Percentiles rank a stretch among this genome's conserved stretches.
Evolutionary conservation across 768 basidiomycete species (phyloP).

Genomic region (Rubroboletus satanas): DNA sequence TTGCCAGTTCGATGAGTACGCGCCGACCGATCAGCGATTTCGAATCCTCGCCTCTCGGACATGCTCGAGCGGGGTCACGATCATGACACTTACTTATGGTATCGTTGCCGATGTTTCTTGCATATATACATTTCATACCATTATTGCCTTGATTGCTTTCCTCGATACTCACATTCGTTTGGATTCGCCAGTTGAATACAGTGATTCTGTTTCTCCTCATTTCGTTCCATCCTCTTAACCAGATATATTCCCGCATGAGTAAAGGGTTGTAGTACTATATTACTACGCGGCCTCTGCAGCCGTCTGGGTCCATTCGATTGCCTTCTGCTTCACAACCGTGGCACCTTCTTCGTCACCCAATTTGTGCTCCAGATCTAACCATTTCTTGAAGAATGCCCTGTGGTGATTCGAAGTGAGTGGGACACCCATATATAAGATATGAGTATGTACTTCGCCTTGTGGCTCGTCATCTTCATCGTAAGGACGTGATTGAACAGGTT

Average conservation of each 20-base stretch:
- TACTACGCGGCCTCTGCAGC: slow-evolving; percentile 35
- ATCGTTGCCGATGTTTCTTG: slow-evolving; percentile 20
- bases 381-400: slow-evolving; percentile 96
- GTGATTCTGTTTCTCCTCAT: slow-evolving; percentile 34
- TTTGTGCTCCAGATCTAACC: slow-evolving; percentile 82
- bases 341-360: slow-evolving; percentile 86
- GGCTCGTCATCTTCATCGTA: slow-evolving; percentile 82
- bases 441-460: slow-evolving; percentile 86
- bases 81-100: slow-evolving; percentile 33
- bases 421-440: background rate
- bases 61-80: slow-evolving; percentile 60
- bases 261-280: slow-evolving; percentile 11
- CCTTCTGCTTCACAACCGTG: slow-evolving; percentile 77
- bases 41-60: slow-evolving; percentile 51
- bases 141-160: slow-evolving; percentile 36
- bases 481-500: slow-evolving; percentile 86
- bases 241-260: slow-evolving; percentile 36
- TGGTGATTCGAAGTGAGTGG: slow-evolving; percentile 13
- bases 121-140: slow-evolving; percentile 37
- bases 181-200: slow-evolving; percentile 43
- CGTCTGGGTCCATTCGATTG: slow-evolving; percentile 85
- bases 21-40: slow-evolving; percentile 71
- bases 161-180: slow-evolving; percentile 50
- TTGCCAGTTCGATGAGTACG: slow-evolving; percentile 73
- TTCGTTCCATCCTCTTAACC: slow-evolving; percentile 29